Base-by-base conservation (phyloP, 139 green algal species). In the Nannochloris sp. region DNA sequence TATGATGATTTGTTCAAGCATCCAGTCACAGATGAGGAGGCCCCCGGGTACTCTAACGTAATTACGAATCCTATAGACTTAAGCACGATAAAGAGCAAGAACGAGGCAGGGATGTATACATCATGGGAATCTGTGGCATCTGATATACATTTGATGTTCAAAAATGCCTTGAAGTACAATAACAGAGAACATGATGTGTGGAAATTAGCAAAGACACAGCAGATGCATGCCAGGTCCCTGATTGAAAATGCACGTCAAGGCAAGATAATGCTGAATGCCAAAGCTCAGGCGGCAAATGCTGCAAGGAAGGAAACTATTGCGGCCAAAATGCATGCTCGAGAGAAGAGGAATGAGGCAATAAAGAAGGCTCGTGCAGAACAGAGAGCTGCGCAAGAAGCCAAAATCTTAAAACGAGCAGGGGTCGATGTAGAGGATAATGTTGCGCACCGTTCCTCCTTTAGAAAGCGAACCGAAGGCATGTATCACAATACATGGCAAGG, bases 11-110 rank as follows among this genome's bases (percentile, higher is more conserved):
- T 86, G 54, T 88, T 88, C 62, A 67, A 67, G 9, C 49, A 82
- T 8, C 81, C 81, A 8, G 77, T 88, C 21, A 88, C 81, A 10
- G 81, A 88, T 4, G 63, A 61, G 2, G 48, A 83, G 71, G 82
- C 82, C 14, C 82, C 82, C 4, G 63, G 64, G 29, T 88, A 88
- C 72, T 78, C 60, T 51, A 36, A 24, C 7, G 64, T 85, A 23
- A 82, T 94, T 59, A 82, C 85, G 55, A 44, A 83, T 23, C 83
- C 85, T 23, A 94, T 94, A 87, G 87, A 93, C 70, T 81, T 94
- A 43, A 73, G 54, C 2, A 91, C 81, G 8, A 88, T 94, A 60
- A 67, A 71, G 11, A 48, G 70, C 50, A 84, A 85, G 63, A 44
- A 88, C 23, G 50, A 71, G 18, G 25, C 12, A 23, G 25, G 25